Base-by-base conservation (phyloP, 768 basidiomycete species). In the Collybia sp. region DNA sequence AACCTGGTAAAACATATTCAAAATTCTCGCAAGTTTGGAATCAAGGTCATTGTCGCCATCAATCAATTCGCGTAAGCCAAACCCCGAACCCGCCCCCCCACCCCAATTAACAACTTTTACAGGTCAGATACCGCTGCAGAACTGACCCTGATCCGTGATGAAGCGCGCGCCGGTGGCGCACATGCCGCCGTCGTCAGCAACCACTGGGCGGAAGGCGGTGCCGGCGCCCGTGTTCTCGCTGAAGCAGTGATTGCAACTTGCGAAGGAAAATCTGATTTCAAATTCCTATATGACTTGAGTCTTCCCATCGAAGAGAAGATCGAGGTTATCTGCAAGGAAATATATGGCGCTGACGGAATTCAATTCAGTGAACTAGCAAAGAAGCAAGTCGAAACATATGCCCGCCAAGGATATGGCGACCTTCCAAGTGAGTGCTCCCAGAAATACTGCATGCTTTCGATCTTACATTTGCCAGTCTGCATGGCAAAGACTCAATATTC, bases 401-500 rank as follows among this genome's bases (percentile, higher is more conserved):
- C 92, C 47, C 80, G 78, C 43, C 95, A 97, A 68, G 94, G 94
- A 40, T 93, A 86, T 58, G 64, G 77, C 40, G 69, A 77, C 52
- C 74, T 93, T 30, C 86, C 90, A 1, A 90, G 89, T 91, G 61
- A 56, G 88, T 67, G 20, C 16, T 38, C 51, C 42, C 2, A 45
- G 33, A 40, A 38, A 32, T 19, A 8, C n/a, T 30, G 20, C 30
- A 35, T 16, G 30, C 18, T 44, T 39, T 19, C 49, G 25, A 44
- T 57, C 2, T 51, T 40, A 31, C 43, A 53, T 40, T 50, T 58
- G 41, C 44, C 54, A 86, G 93, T 95, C 62, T 95, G 92, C 69
- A 91, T 94, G 90, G 93, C 92, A 41, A 95, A 96, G 76, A 98
- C 95, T 5, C 95, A 96, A 52, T 92, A 97, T 56, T 96, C 93